Percentiles rank a stretch among this genome's conserved stretches.
Conservation (phyloP, 306 rosid genomes). For the Citrullus mucosospermus region DNA sequence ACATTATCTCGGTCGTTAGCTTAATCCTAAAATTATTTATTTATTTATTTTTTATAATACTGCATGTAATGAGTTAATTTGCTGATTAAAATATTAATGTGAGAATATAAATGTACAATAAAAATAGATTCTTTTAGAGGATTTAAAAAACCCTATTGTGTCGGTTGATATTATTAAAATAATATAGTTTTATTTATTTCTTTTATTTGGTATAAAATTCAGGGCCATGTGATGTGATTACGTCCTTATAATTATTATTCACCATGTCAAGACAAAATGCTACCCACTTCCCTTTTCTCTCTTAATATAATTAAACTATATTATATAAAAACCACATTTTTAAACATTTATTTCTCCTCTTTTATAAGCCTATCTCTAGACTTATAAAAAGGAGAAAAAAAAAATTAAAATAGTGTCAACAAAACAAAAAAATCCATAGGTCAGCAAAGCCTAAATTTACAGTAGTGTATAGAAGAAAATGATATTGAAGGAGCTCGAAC, state of each 20-base stretch:
- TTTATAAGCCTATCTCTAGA: background rate
- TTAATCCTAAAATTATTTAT: background rate
- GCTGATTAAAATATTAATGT: background rate
- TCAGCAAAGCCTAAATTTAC: too few species aligned
- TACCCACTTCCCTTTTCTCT: background rate
- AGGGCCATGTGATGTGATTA: conserved; percentile 5
- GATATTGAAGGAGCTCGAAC: too few species aligned
- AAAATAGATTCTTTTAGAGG: background rate
- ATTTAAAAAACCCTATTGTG: background rate
- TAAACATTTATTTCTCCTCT: too few species aligned
- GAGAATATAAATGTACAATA: background rate
- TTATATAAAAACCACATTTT: background rate
- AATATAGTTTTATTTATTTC: background rate
- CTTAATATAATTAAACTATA: background rate
- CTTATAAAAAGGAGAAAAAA: background rate
- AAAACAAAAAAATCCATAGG: too few species aligned
- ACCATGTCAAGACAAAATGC: background rate
- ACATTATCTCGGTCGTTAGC: background rate
- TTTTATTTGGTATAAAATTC: background rate
- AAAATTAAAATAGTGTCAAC: too few species aligned
- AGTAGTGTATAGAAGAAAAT: too few species aligned
- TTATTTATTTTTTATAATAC: background rate
- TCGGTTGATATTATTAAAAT: background rate
- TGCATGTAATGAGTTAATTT: background rate
- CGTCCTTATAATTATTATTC: background rate